These are phyloP conservation scores for Venturia carpophila DNA, from an alignment of 2,329 filamentous ascomycete species.

Conservation along the genomic window DNA sequence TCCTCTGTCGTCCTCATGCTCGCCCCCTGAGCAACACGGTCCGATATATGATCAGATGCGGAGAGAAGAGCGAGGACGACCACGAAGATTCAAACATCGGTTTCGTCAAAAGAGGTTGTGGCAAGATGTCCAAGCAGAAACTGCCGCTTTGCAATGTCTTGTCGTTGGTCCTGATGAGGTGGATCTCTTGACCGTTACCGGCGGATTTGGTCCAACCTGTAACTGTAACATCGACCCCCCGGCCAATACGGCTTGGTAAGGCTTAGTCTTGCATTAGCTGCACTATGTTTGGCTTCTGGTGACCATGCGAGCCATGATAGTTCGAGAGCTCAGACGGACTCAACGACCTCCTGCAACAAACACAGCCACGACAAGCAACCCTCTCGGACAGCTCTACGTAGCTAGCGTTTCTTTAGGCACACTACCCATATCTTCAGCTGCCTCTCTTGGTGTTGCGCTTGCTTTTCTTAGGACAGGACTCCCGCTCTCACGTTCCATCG, in stretches of 20 bases:
- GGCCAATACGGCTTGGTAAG: background rate
- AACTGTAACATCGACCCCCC: background rate
- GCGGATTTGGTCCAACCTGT: background rate
- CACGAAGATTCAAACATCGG: background rate
- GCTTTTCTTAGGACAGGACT: background rate
- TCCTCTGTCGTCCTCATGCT: no score
- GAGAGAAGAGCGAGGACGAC: background rate
- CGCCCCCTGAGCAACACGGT: background rate
- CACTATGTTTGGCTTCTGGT: background rate
- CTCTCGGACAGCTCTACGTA: background rate
- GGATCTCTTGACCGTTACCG: background rate
- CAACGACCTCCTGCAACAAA: background rate
- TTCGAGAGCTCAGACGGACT: background rate
- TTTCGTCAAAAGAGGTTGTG: background rate
- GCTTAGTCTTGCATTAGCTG: slow-evolving; percentile 9
- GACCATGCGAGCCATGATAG: background rate
- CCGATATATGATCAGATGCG: background rate
- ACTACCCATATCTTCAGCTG: background rate
- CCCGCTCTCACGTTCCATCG: background rate
- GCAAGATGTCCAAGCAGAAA: background rate
- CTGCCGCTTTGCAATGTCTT: background rate
- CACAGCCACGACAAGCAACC: slow-evolving; percentile 1
- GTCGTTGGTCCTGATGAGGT: background rate
- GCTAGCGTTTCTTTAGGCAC: background rate
- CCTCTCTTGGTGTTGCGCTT: background rate